phyloP scores from a whole-genome alignment of 306 rosid species.

The Hippophae tibetana region DNA sequence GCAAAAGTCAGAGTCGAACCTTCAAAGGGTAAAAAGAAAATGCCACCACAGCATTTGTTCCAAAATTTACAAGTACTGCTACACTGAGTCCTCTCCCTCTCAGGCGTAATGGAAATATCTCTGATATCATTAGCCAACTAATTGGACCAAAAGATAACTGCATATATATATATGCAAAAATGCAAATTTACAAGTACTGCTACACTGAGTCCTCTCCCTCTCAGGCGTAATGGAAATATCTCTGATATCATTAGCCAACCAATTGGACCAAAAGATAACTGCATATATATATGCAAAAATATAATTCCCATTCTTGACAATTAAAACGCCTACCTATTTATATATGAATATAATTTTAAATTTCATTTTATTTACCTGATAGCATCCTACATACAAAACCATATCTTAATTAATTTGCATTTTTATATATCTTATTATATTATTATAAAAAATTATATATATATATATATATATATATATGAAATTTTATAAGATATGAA shows the following conservation, averaged over 20 bases:
- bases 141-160: conserved; percentile 49
- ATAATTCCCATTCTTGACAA: no score
- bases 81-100: conserved; percentile 90
- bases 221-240: conserved; percentile 70
- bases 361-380: conserved; percentile 52
- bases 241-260: conserved; percentile 99
- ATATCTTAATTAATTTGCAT: no score
- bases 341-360: no score
- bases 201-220: conserved; percentile 89
- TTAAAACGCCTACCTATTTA: no score
- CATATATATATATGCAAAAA: no score
- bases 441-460: no score
- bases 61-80: conserved; percentile 87
- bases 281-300: no score
- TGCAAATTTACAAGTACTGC: conserved; percentile 88
- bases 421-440: no score
- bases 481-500: no score
- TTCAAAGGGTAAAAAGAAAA: conserved; percentile 85
- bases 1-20: conserved; percentile 27
- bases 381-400: conserved; percentile 80
- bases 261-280: conserved; percentile 50
- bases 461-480: no score
- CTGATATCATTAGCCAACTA: conserved; percentile 97
- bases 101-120: conserved; percentile 73
- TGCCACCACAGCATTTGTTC: conserved; percentile 78